These are phyloP conservation scores for Toxoplasma gondii DNA, from an alignment of 169 alveolate genomes.

Conservation along the genomic window DNA sequence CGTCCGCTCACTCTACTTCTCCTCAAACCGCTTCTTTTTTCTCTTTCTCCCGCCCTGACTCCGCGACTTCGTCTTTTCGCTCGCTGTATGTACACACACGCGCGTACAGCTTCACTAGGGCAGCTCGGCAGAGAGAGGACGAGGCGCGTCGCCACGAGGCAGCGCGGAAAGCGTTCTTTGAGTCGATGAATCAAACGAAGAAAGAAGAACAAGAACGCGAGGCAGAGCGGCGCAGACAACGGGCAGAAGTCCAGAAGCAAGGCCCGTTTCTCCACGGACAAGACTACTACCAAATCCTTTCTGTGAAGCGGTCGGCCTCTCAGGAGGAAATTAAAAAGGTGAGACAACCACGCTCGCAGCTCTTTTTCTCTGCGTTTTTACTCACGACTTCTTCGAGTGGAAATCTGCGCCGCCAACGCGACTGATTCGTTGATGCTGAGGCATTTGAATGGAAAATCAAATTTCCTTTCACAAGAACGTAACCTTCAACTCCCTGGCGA, in stretches of 20 bases:
- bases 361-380: neutral
- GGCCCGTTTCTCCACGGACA: neutral
- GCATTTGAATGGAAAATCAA: too few species aligned
- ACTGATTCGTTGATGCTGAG: too few species aligned
- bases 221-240: neutral
- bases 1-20: too few species aligned
- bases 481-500: too few species aligned
- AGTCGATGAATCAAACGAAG: neutral
- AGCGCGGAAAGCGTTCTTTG: slow-evolving; percentile 15
- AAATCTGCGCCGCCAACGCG: too few species aligned
- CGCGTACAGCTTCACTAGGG: neutral
- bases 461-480: too few species aligned
- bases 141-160: neutral
- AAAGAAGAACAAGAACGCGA: neutral
- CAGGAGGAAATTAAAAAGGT: slow-evolving; percentile 9
- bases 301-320: neutral
- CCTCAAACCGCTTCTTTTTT: neutral
- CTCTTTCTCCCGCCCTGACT: neutral
- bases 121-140: neutral
- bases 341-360: neutral
- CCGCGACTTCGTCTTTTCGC: neutral
- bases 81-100: neutral
- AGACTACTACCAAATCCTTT: slow-evolving; percentile 6
- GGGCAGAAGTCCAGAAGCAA: neutral
- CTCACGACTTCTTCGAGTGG: too few species aligned